Evolutionary conservation across 2,329 filamentous ascomycete genomes (phyloP).

Genomic region (Ciborinia camelliae): DNA sequence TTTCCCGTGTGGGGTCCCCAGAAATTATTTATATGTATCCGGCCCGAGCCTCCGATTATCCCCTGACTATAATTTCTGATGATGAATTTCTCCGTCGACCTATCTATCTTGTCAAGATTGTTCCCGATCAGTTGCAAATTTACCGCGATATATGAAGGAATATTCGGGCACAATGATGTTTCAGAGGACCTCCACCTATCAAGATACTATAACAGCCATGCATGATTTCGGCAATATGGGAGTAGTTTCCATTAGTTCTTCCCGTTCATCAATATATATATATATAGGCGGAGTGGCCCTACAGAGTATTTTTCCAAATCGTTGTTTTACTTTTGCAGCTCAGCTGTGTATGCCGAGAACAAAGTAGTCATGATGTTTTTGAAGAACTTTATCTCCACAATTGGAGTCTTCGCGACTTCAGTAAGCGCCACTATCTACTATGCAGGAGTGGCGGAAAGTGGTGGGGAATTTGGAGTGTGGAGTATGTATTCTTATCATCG

Average conservation of each 20-base stretch:
- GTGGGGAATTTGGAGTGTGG: conserved; percentile 48
- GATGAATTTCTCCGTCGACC: not conserved
- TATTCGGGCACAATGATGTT: not conserved
- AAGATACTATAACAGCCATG: not conserved
- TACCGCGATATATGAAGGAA: not conserved
- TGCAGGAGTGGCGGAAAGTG: conserved; percentile 47
- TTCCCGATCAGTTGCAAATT: not conserved
- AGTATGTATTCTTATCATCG: conserved; percentile 29
- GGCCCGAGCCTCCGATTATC: conserved; percentile 15
- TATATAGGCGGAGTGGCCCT: too few relatives aligned
- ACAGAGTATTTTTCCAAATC: too few relatives aligned
- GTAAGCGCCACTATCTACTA: conserved; percentile 45
- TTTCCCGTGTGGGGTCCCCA: not conserved
- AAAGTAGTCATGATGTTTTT: not conserved
- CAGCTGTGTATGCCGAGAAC: not conserved
- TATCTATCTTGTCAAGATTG: not conserved
- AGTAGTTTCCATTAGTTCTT: not conserved
- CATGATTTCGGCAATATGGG: conserved; percentile 1
- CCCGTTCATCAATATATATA: not conserved
- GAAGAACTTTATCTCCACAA: not conserved
- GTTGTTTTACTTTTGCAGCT: not conserved
- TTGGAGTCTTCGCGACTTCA: conserved; percentile 7
- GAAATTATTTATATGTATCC: not conserved
- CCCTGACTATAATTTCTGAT: not conserved
- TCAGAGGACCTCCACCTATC: not conserved